Evolutionary conservation across 2,329 filamentous ascomycete genomes (phyloP).

Genomic region (Clonostachys solani): DNA sequence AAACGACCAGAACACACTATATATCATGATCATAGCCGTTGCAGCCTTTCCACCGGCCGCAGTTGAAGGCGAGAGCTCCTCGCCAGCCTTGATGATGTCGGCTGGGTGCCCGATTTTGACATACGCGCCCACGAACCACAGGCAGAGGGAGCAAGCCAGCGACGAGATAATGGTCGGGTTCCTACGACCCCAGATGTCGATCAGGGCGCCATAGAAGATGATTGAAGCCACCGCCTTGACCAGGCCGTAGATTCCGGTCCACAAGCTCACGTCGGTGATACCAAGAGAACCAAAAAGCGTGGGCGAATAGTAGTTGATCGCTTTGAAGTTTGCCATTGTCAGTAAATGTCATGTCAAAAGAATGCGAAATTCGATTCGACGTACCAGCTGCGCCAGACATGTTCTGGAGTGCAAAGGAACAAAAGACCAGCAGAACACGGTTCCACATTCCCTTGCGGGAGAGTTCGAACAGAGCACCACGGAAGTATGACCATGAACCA

Average conservation of each 20-base stretch:
- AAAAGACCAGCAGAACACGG: slow-evolving; percentile 28
- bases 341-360: not conserved
- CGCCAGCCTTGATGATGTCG: slow-evolving; percentile 34
- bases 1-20: slow-evolving; percentile 44
- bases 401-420: slow-evolving; percentile 31
- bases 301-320: slow-evolving; percentile 38
- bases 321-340: slow-evolving; percentile 4
- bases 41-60: slow-evolving; percentile 44
- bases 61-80: slow-evolving; percentile 32
- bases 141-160: slow-evolving; percentile 38
- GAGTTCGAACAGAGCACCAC: slow-evolving; percentile 25
- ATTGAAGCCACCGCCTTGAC: slow-evolving; percentile 35
- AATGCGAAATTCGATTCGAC: not conserved
- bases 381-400: slow-evolving; percentile 30
- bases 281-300: slow-evolving; percentile 37
- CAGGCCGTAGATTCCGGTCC: slow-evolving; percentile 46
- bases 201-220: slow-evolving; percentile 31
- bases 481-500: slow-evolving; percentile 24
- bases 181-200: slow-evolving; percentile 33
- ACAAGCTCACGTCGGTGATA: slow-evolving; percentile 36
- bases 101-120: slow-evolving; percentile 46
- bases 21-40: slow-evolving; percentile 51
- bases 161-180: slow-evolving; percentile 41
- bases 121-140: slow-evolving; percentile 49
- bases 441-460: slow-evolving; percentile 33